Conservation (phyloP, 2,329 filamentous ascomycete species). For the Alternaria conjuncta region DNA sequence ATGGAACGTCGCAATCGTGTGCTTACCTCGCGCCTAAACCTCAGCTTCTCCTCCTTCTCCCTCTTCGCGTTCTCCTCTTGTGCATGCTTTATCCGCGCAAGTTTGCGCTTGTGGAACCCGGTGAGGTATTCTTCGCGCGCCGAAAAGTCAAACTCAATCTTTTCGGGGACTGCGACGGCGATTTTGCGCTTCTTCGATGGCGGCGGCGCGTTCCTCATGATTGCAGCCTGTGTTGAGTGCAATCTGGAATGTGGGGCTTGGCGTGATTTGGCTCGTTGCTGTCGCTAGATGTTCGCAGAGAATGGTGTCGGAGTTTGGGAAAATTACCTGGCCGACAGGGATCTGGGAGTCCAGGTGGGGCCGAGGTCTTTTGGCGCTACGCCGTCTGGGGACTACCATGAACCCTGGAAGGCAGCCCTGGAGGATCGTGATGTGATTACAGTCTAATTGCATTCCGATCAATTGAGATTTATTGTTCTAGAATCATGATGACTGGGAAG, state of each 20-base stretch:
- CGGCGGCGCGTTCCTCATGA: conserved; percentile 24
- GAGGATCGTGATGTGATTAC: neutral
- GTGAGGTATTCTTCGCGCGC: conserved; percentile 88
- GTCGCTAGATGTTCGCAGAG: neutral
- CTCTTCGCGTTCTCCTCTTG: conserved; percentile 80
- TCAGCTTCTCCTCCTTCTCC: conserved; percentile 77
- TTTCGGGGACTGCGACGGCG: conserved; percentile 64
- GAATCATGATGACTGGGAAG: neutral
- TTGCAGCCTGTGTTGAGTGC: neutral
- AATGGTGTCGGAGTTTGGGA: conserved; percentile 16
- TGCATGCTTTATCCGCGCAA: conserved; percentile 81
- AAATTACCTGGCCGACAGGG: conserved; percentile 33
- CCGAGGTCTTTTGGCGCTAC: conserved; percentile 8
- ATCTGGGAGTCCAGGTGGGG: conserved; percentile 15
- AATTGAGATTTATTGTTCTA: neutral
- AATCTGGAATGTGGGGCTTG: neutral
- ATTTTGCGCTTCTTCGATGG: conserved; percentile 45
- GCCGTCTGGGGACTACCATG: neutral
- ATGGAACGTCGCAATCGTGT: neutral
- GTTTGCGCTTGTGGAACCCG: conserved; percentile 95
- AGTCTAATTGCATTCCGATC: neutral
- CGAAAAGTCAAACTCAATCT: conserved; percentile 82
- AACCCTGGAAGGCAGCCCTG: neutral
- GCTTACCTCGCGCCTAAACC: conserved; percentile 75
- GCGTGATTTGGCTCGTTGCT: conserved; percentile 2